Percentiles rank a stretch among this genome's conserved stretches.
Evolutionary conservation across 2,329 filamentous ascomycete species (phyloP).

Genomic region (Colletotrichum sp.): DNA sequence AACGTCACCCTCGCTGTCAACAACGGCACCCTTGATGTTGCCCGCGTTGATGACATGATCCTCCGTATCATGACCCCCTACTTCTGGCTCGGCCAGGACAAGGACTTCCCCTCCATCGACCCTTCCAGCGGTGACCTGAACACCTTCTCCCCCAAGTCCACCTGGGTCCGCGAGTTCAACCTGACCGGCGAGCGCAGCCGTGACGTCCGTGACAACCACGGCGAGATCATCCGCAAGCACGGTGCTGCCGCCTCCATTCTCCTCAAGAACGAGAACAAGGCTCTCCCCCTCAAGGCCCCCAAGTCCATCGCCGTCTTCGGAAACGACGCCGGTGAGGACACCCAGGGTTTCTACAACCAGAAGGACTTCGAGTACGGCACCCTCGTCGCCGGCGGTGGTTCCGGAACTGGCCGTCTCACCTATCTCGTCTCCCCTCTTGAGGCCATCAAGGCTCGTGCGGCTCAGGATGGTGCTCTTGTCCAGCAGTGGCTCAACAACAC

Average conservation of each 20-base stretch:
- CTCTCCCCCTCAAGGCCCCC: conserved; percentile 64
- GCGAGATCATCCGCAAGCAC: conserved; percentile 60
- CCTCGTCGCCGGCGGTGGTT: conserved; percentile 65
- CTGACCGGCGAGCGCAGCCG: conserved; percentile 58
- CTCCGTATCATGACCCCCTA: conserved; percentile 60
- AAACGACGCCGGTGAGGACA: conserved; percentile 67
- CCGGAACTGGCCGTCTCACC: conserved; percentile 61
- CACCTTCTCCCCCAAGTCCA: conserved; percentile 52
- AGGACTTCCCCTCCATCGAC: conserved; percentile 47
- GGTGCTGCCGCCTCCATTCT: conserved; percentile 66
- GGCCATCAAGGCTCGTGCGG: conserved; percentile 58
- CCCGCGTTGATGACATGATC: conserved; percentile 51
- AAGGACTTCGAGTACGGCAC: conserved; percentile 66
- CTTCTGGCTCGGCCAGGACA: conserved; percentile 54
- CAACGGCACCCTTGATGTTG: conserved; percentile 47
- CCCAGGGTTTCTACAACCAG: conserved; percentile 70
- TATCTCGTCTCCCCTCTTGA: conserved; percentile 71
- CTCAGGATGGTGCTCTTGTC: conserved; percentile 45
- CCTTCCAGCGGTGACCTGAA: conserved; percentile 52
- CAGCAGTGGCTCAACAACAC: conserved; percentile 51
- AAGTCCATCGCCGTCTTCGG: conserved; percentile 62
- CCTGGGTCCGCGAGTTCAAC: conserved; percentile 45
- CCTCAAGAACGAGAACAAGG: conserved; percentile 71
- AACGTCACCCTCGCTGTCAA: conserved; percentile 52
- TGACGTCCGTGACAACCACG: conserved; percentile 59